phyloP scores from a whole-genome alignment of 495 filamentous ascomycete species.

The Aspergillus affinis region DNA sequence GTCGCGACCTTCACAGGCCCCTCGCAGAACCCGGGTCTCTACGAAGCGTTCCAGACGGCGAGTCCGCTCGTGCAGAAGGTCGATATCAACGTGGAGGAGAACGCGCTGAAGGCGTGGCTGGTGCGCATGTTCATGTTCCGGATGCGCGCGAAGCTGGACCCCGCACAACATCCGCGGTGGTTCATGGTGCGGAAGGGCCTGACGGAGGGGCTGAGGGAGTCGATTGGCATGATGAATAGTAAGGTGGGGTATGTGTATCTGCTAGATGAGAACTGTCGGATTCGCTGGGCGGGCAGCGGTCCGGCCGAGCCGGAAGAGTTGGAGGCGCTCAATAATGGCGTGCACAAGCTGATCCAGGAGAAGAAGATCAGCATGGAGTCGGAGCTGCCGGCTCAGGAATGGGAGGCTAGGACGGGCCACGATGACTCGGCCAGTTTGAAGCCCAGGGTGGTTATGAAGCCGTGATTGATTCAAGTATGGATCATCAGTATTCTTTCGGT shows the following conservation, averaged over 20 bases:
- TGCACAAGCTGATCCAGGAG: slow-evolving; percentile 68
- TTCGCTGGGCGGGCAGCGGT: slow-evolving; percentile 95
- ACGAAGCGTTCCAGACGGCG: slow-evolving; percentile 47
- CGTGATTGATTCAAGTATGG: slow-evolving; percentile 1
- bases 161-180: slow-evolving; percentile 68
- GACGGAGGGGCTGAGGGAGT: slow-evolving; percentile 67
- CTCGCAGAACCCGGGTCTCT: slow-evolving; percentile 64
- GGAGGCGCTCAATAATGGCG: slow-evolving; percentile 65
- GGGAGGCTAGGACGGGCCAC: slow-evolving; percentile 8
- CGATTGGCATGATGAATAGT: slow-evolving; percentile 78
- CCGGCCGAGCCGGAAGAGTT: slow-evolving; percentile 65
- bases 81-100: slow-evolving; percentile 85
- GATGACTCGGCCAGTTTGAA: slow-evolving; percentile 13
- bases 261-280: slow-evolving; percentile 80
- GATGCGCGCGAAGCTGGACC: slow-evolving; percentile 54
- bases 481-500: slow-evolving; percentile 3
- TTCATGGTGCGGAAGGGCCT: slow-evolving; percentile 83
- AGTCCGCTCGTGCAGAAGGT: slow-evolving; percentile 61
- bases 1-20: slow-evolving; percentile 64
- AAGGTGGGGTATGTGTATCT: slow-evolving; percentile 96
- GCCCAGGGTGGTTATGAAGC: slow-evolving; percentile 22
- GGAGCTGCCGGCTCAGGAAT: slow-evolving; percentile 22
- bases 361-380: slow-evolving; percentile 30
- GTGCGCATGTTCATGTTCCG: slow-evolving; percentile 66
- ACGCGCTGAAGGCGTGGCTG: slow-evolving; percentile 70